Conservation (phyloP, 345 rosid genomes). For the Crucihimalaya himalaica region DNA sequence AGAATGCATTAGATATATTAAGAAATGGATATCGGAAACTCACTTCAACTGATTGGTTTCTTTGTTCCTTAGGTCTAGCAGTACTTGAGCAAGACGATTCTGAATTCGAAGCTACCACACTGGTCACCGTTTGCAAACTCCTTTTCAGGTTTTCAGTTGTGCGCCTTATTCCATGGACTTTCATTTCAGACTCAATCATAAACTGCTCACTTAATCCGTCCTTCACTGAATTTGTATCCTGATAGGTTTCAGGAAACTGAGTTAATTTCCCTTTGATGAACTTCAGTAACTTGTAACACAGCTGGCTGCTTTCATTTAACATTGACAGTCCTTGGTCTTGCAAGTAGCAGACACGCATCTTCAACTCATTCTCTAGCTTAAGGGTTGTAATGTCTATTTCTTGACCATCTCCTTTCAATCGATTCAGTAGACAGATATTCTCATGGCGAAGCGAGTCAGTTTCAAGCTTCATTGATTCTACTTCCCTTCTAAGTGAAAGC, state of each 20-base stretch:
- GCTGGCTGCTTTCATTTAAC: constrained; percentile 60
- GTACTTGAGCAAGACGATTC: constrained; percentile 34
- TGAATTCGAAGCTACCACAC: constrained; percentile 45
- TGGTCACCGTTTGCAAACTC: constrained; percentile 72
- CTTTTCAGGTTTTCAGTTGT: constrained; percentile 68
- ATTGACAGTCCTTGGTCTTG: constrained; percentile 77
- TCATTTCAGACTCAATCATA: constrained; percentile 71
- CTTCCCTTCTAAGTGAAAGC: constrained; percentile 72
- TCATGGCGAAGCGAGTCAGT: constrained; percentile 81
- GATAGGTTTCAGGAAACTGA: constrained; percentile 52
- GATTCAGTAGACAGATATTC: constrained; percentile 73
- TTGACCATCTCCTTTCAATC: constrained; percentile 63
- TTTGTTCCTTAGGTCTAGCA: constrained; percentile 38
- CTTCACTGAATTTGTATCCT: constrained; percentile 38
- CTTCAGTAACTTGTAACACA: constrained; percentile 67
- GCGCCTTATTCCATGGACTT: constrained; percentile 67
- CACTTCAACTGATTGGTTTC: constrained; percentile 62
- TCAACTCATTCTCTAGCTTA: constrained; percentile 75
- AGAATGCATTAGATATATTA: not conserved
- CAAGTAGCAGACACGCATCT: constrained; percentile 60
- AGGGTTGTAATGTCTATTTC: constrained; percentile 55
- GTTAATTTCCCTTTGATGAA: constrained; percentile 56
- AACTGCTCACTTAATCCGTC: constrained; percentile 65
- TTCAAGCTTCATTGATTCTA: constrained; percentile 65
- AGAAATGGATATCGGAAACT: constrained; percentile 24